These are phyloP conservation scores for Phaeotremella fagi DNA, from an alignment of 768 basidiomycete genomes.

Conservation along the genomic window DNA sequence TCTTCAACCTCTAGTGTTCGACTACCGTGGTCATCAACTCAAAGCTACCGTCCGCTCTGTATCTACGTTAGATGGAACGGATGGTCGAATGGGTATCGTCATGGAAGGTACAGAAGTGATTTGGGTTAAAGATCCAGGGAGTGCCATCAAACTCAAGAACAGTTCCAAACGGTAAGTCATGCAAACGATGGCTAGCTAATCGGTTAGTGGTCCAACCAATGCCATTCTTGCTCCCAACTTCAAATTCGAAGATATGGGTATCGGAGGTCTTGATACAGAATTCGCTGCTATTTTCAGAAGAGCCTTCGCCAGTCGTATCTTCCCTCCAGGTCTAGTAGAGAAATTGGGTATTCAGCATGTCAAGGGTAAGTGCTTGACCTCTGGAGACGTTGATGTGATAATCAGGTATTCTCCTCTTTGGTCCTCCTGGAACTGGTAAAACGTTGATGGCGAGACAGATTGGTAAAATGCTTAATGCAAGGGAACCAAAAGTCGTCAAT, in stretches of 20 bases:
- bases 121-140: slow-evolving; percentile 75
- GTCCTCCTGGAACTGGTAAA: slow-evolving; percentile 97
- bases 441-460: slow-evolving; percentile 97
- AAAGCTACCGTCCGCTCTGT: slow-evolving; percentile 67
- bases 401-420: slow-evolving; percentile 83
- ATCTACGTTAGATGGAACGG: slow-evolving; percentile 54
- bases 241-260: slow-evolving; percentile 99
- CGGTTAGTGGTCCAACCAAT: slow-evolving; percentile 72
- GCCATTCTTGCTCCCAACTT: slow-evolving; percentile 96
- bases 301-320: slow-evolving; percentile 97
- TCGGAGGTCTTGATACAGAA: slow-evolving; percentile 92
- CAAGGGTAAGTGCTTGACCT: slow-evolving; percentile 66
- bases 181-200: neutral
- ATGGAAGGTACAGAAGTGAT: slow-evolving; percentile 91
- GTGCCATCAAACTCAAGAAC: slow-evolving; percentile 81
- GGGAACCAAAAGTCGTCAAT: slow-evolving; percentile 96
- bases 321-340: slow-evolving; percentile 92
- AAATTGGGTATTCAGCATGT: slow-evolving; percentile 98
- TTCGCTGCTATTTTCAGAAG: slow-evolving; percentile 96
- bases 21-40: slow-evolving; percentile 79
- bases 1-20: slow-evolving; percentile 71
- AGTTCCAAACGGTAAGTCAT: slow-evolving; percentile 73
- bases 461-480: slow-evolving; percentile 96
- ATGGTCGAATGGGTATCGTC: slow-evolving; percentile 61
- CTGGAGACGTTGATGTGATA: neutral